Percentiles rank a stretch among this genome's conserved stretches.
Conservation (phyloP, 2,329 filamentous ascomycete species). For the Diaporthe eres region DNA sequence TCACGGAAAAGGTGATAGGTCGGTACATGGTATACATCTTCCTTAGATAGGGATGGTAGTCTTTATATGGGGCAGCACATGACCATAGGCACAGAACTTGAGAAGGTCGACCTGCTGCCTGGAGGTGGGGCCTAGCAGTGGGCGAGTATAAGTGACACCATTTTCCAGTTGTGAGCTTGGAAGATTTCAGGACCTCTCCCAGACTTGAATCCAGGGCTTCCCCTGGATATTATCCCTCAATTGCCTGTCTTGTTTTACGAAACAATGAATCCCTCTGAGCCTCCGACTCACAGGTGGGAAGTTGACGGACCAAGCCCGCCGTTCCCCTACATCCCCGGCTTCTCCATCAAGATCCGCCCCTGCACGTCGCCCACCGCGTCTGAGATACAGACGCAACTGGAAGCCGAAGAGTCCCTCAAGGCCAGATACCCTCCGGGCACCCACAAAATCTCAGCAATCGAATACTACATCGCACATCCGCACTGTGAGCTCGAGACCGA, state of each 20-base stretch:
- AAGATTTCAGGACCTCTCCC: neutral
- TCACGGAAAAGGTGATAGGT: neutral
- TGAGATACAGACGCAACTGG: neutral
- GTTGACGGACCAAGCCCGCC: neutral
- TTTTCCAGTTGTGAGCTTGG: neutral
- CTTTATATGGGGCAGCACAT: neutral
- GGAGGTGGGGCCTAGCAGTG: neutral
- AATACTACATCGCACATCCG: neutral
- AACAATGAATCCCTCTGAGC: neutral
- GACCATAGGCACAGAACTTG: neutral
- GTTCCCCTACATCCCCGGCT: slow-evolving; percentile 1
- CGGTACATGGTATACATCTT: neutral
- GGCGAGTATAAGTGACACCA: neutral
- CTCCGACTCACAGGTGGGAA: neutral
- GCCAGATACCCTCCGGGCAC: neutral
- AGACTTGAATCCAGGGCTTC: neutral
- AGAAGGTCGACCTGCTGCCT: neutral
- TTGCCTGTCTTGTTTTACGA: neutral
- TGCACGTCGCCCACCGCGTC: neutral
- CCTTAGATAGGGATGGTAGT: neutral
- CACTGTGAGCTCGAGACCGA: neutral
- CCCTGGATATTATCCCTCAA: neutral
- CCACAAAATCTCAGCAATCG: neutral
- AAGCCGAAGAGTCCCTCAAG: neutral
- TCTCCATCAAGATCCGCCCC: neutral